These are phyloP conservation scores for Conringia planisiliqua DNA, from an alignment of 345 rosid genomes.

Conservation along the genomic window DNA sequence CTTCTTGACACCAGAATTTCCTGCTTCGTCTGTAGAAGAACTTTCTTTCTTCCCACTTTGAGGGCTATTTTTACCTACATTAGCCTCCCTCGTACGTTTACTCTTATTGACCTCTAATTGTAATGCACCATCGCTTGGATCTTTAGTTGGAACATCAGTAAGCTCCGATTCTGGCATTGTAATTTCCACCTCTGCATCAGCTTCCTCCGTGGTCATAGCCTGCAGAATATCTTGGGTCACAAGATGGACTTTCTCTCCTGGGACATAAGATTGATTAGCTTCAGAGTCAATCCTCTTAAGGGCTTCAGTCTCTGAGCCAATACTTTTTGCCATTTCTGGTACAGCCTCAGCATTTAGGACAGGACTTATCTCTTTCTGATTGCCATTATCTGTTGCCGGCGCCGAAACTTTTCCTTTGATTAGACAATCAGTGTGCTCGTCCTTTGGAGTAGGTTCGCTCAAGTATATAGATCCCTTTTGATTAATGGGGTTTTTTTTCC, in stretches of 20 bases:
- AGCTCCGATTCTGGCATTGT: conserved; percentile 6
- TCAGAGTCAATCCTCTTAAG: conserved; percentile 12
- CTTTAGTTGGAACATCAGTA: conserved; percentile 15
- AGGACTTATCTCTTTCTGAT: conserved; percentile 33
- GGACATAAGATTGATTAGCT: conserved; percentile 54
- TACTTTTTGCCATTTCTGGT: conserved; percentile 23
- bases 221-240: conserved; percentile 32
- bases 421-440: conserved; percentile 27
- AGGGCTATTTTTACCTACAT: conserved; percentile 16
- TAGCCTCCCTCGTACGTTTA: conserved; percentile 25
- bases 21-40: conserved; percentile 31
- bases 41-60: conserved; percentile 32
- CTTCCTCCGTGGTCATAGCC: conserved; percentile 19
- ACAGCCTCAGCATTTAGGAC: conserved; percentile 28
- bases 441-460: conserved; percentile 35
- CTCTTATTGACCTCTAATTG: conserved; percentile 18
- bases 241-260: conserved; percentile 43
- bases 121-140: conserved; percentile 18
- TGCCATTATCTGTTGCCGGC: conserved; percentile 19
- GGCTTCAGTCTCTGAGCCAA: conserved; percentile 22
- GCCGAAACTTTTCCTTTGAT: conserved; percentile 24
- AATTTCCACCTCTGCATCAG: conserved; percentile 22
- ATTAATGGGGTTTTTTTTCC: conserved; percentile 37
- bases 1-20: conserved; percentile 25
- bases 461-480: conserved; percentile 60